Conservation (phyloP, 106 monocot genomes). For the Allium fistulosum region DNA sequence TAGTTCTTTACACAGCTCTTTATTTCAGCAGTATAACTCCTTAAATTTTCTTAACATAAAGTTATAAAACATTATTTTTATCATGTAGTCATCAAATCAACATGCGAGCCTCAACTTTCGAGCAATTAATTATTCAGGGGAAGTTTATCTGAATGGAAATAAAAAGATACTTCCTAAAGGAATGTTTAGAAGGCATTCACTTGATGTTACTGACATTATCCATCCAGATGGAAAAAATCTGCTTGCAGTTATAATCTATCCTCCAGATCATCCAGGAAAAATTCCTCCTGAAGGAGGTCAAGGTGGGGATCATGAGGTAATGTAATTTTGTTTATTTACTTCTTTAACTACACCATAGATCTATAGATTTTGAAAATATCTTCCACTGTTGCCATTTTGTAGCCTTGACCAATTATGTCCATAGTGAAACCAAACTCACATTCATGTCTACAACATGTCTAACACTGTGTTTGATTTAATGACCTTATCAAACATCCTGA, state of each 20-base stretch:
- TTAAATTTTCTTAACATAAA: no score
- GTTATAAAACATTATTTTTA: neutral
- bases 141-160: constrained; percentile 89
- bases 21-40: no score
- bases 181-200: constrained; percentile 91
- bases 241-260: constrained; percentile 92
- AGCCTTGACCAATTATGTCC: no score
- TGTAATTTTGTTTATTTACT: no score
- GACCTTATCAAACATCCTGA: no score
- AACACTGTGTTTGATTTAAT: no score
- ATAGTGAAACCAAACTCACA: no score
- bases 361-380: no score
- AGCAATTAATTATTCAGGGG: constrained; percentile 94
- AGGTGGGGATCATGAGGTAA: constrained; percentile 99
- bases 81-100: constrained; percentile 62
- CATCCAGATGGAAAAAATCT: constrained; percentile 70
- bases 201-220: constrained; percentile 88
- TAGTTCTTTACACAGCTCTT: no score
- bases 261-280: constrained; percentile 93
- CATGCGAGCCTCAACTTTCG: constrained; percentile 88
- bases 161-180: constrained; percentile 69
- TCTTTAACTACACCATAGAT: no score
- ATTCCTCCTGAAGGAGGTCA: constrained; percentile 92
- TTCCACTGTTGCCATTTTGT: no score
- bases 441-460: no score